Evolutionary conservation across 2,329 filamentous ascomycete genomes (phyloP).

Genomic region (Cladosporium sp.): DNA sequence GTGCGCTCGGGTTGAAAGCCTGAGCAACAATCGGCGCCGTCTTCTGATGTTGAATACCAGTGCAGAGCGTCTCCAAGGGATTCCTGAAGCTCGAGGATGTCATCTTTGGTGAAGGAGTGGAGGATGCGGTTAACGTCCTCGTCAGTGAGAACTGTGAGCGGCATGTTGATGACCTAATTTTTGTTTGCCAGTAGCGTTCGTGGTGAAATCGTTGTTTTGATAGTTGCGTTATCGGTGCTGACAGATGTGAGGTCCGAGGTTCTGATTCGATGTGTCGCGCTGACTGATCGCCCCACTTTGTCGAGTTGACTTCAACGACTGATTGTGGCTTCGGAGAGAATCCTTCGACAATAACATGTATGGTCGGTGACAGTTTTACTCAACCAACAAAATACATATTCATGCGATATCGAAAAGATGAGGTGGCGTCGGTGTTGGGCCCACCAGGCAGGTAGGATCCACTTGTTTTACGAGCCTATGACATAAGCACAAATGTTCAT

Average conservation of each 20-base stretch:
- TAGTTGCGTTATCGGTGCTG: neutral
- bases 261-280: constrained; percentile 1
- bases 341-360: neutral
- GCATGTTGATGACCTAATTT: constrained; percentile 46
- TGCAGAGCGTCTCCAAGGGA: constrained; percentile 62
- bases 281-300: constrained; percentile 7
- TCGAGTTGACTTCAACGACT: neutral
- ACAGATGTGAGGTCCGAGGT: constrained; percentile 3
- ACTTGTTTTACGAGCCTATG: neutral
- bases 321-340: neutral
- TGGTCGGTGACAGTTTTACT: neutral
- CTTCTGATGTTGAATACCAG: constrained; percentile 65
- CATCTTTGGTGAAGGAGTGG: constrained; percentile 57
- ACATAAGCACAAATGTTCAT: neutral
- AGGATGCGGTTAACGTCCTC: constrained; percentile 58
- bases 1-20: constrained; percentile 65
- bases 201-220: neutral
- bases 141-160: constrained; percentile 62
- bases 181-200: neutral
- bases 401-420: neutral
- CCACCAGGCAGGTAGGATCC: neutral
- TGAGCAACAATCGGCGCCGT: constrained; percentile 58
- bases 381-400: neutral
- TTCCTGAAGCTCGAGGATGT: constrained; percentile 59
- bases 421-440: neutral